Conservation (phyloP, 2,329 filamentous ascomycete species). For the Colletotrichum lupini region DNA sequence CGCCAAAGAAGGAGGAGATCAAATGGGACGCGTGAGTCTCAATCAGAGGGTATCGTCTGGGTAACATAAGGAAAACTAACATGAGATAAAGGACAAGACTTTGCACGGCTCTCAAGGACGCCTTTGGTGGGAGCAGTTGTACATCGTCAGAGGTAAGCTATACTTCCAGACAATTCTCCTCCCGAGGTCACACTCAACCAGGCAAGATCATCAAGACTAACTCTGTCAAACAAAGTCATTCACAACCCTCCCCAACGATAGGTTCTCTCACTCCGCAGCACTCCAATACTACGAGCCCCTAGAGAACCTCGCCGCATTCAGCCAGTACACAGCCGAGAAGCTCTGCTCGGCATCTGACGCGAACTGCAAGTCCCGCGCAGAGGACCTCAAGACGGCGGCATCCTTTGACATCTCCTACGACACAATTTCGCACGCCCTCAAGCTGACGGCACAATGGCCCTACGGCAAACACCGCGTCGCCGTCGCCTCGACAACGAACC, state of each 20-base stretch:
- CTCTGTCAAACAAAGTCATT: constrained; percentile 58
- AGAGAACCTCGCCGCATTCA: constrained; percentile 65
- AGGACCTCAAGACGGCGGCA: constrained; percentile 61
- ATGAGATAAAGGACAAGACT: constrained; percentile 54
- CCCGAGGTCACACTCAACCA: background rate
- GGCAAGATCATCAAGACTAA: background rate
- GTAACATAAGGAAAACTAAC: background rate
- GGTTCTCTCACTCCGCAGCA: constrained; percentile 54
- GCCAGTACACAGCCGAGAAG: constrained; percentile 61
- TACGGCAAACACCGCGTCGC: constrained; percentile 53
- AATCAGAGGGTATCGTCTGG: background rate
- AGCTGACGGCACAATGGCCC: constrained; percentile 74
- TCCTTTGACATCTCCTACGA: constrained; percentile 85
- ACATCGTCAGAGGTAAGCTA: constrained; percentile 35
- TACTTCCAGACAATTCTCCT: background rate
- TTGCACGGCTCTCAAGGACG: constrained; percentile 67
- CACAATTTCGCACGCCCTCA: constrained; percentile 71
- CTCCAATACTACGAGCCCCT: constrained; percentile 79
- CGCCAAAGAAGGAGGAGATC: constrained; percentile 58
- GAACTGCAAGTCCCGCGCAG: constrained; percentile 61
- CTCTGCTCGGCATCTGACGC: constrained; percentile 60
- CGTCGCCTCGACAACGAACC: constrained; percentile 52
- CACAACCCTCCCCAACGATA: constrained; percentile 62
- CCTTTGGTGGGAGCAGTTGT: constrained; percentile 71
- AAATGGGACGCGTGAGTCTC: constrained; percentile 41